Evolutionary conservation across 1,139 yeast species (phyloP).

Genomic region (Sugiyamaella sp.): DNA sequence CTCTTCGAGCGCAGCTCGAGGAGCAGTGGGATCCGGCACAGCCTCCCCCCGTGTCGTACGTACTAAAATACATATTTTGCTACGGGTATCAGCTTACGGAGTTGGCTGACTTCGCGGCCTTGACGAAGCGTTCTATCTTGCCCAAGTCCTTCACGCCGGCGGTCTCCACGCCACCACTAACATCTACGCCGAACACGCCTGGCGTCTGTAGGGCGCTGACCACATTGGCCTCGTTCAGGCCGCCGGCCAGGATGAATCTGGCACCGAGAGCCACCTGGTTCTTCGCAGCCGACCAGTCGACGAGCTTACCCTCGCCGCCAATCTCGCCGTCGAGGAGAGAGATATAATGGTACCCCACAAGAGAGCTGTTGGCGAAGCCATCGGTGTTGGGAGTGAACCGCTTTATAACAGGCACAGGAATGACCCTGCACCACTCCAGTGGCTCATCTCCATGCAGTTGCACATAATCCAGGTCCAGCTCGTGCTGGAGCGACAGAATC

Average conservation of each 20-base stretch:
- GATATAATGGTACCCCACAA: slow-evolving; percentile 51
- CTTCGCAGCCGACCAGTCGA: slow-evolving; percentile 67
- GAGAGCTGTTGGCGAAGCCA: slow-evolving; percentile 43
- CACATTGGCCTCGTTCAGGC: slow-evolving; percentile 77
- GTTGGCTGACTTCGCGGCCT: slow-evolving; percentile 45
- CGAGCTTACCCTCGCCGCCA: slow-evolving; percentile 86
- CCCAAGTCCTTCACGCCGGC: slow-evolving; percentile 67
- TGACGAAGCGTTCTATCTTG: slow-evolving; percentile 63
- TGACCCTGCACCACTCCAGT: slow-evolving; percentile 52
- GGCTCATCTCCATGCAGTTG: slow-evolving; percentile 91
- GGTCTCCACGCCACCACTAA: slow-evolving; percentile 92
- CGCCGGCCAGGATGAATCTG: slow-evolving; percentile 81
- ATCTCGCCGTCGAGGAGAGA: slow-evolving; percentile 82
- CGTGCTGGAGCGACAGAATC: slow-evolving; percentile 52
- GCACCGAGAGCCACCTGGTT: slow-evolving; percentile 50
- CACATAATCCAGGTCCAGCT: slow-evolving; percentile 67
- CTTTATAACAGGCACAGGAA: slow-evolving; percentile 68
- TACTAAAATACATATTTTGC: background rate
- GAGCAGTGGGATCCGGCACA: too few species aligned
- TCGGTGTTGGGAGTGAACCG: slow-evolving; percentile 69
- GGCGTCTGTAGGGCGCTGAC: slow-evolving; percentile 49
- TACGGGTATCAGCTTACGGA: background rate
- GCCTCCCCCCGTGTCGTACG: background rate
- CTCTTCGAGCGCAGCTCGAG: too few species aligned
- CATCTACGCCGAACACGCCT: slow-evolving; percentile 86